Percentiles rank a stretch among this genome's conserved stretches.
Evolutionary conservation across 805 yeast species (phyloP).

Genomic region (Lipomyces yamadae): DNA sequence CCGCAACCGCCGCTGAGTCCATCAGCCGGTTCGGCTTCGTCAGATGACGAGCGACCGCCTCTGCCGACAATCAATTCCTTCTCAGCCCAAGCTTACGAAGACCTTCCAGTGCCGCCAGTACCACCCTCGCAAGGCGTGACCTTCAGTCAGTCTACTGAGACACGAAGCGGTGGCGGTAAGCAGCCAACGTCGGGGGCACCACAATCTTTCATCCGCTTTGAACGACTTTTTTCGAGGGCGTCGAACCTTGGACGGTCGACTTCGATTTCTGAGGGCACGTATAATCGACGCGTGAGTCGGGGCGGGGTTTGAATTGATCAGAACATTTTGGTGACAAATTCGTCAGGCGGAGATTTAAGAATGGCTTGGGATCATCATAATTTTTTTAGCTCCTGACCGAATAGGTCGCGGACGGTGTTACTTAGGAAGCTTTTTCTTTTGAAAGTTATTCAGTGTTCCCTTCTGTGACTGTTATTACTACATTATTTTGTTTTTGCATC

Average conservation of each 20-base stretch:
- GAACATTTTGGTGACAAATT: background rate
- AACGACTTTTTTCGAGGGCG: slow-evolving; percentile 34
- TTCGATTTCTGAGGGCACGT: slow-evolving; percentile 37
- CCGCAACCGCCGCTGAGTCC: slow-evolving; percentile 19
- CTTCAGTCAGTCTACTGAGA: slow-evolving; percentile 17
- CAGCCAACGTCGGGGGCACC: slow-evolving; percentile 15
- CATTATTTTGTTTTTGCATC: background rate
- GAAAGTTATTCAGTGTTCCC: background rate
- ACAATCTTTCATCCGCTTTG: slow-evolving; percentile 35
- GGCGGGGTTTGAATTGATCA: slow-evolving; percentile 2
- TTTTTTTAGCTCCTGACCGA: background rate
- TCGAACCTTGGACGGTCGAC: slow-evolving; percentile 36
- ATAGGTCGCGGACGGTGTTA: slow-evolving; percentile 6
- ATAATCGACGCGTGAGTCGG: slow-evolving; percentile 31
- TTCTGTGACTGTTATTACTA: background rate
- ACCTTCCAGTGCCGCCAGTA: background rate
- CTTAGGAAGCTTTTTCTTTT: background rate
- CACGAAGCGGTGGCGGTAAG: background rate
- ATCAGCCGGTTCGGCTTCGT: slow-evolving; percentile 15
- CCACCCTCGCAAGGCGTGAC: slow-evolving; percentile 13
- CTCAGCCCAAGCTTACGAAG: slow-evolving; percentile 13
- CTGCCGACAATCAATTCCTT: slow-evolving; percentile 28
- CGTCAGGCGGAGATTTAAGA: background rate
- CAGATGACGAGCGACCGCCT: slow-evolving; percentile 33
- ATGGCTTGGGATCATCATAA: background rate